phyloP scores from a whole-genome alignment of 2,329 filamentous ascomycete species.

The Juglanconis oblonga region DNA sequence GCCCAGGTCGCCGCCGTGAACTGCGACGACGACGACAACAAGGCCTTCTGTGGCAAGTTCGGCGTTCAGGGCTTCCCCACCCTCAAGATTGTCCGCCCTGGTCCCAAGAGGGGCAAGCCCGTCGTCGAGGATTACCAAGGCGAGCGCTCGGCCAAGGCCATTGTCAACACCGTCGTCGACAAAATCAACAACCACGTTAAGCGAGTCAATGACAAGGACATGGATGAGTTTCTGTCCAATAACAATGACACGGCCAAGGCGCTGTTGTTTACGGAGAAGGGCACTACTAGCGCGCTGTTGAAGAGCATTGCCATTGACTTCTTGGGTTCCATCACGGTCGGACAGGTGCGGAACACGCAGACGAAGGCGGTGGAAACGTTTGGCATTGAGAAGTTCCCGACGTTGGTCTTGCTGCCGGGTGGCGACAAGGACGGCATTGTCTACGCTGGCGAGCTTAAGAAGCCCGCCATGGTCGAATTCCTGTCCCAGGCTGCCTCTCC shows the following conservation, averaged over 20 bases:
- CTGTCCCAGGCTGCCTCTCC: slow-evolving; percentile 74
- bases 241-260: slow-evolving; percentile 74
- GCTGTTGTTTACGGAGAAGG: slow-evolving; percentile 91
- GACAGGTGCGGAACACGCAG: slow-evolving; percentile 82
- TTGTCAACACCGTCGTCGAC: slow-evolving; percentile 79
- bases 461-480: slow-evolving; percentile 77
- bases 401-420: slow-evolving; percentile 74
- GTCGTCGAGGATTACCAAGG: slow-evolving; percentile 90
- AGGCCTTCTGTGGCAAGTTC: slow-evolving; percentile 78
- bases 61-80: slow-evolving; percentile 94
- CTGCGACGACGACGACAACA: slow-evolving; percentile 92
- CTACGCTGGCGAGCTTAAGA: slow-evolving; percentile 83
- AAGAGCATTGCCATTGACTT: slow-evolving; percentile 90
- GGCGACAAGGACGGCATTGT: slow-evolving; percentile 64
- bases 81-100: slow-evolving; percentile 85
- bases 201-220: slow-evolving; percentile 72
- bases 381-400: slow-evolving; percentile 74
- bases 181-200: slow-evolving; percentile 92
- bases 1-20: slow-evolving; percentile 94
- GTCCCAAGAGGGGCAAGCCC: slow-evolving; percentile 73
- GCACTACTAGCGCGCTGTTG: slow-evolving; percentile 77
- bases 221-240: slow-evolving; percentile 70
- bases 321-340: slow-evolving; percentile 73
- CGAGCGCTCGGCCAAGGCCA: slow-evolving; percentile 75
- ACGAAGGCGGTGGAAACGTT: slow-evolving; percentile 68